Base-by-base conservation (phyloP, 345 rosid genomes). In the Capsella bursapastoris region DNA sequence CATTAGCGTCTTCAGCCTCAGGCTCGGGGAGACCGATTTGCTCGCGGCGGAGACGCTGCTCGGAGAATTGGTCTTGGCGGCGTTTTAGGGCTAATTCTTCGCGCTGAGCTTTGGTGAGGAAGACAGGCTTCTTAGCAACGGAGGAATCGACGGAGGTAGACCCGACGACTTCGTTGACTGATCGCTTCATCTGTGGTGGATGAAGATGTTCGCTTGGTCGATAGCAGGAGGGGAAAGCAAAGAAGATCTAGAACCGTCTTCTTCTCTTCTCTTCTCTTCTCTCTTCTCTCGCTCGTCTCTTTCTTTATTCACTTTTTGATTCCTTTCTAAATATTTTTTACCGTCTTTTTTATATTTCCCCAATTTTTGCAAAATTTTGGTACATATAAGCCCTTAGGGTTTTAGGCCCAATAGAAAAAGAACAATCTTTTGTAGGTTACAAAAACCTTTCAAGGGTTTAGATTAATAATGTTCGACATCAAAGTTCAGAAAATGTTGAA, bases 11-110 rank as follows among this genome's bases (percentile, higher is more conserved):
- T 38, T 60, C 62, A n/a, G 81, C 27, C 8, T 77, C 79, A 8
- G 63, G 62, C 3, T 78, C 35, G 38, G 79, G 50, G 43, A 50
- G 81, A 38, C 32, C 5, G 18, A 67, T 68, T 7, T 79, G 73
- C 1, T 81, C 85, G 4, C 76, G 88, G 68, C 80, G 86, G 71
- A 81, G 82, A 37, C 57, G 77, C 28, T 81, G 84, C 4, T 78
- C 78, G 28, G 86, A 83, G 72, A 84, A 70, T 72, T 84, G 82
- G 18, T 86, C 88, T 61, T 89, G 90, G 65, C 97, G 97, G 83
- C 96, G 93, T 45, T 92, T 79, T 37, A 92, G 91, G 70, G 97
- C 97, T 11, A 95, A 73, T 49, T 89, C 79, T 63, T 86, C 84
- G 64, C 92, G 86, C 65, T 85, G 85, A 56, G 85, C 89, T 82